Evolutionary conservation across 768 basidiomycete species (phyloP).

Genomic region (Zangia roseola): DNA sequence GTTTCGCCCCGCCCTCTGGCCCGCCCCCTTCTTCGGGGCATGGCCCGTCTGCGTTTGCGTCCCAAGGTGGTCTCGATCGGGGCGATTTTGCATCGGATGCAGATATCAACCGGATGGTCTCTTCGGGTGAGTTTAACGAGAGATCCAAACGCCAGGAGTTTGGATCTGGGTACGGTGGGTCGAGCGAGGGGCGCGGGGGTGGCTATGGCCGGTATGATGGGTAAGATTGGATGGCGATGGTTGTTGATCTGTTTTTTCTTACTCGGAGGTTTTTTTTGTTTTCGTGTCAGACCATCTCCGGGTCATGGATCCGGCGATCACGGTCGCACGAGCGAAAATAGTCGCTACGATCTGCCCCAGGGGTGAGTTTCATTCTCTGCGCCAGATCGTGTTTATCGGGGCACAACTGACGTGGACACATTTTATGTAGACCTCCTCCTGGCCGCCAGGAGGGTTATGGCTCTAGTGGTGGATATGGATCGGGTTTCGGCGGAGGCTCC

Average conservation of each 20-base stretch:
- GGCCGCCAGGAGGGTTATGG: conserved; percentile 5
- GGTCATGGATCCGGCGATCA: background rate
- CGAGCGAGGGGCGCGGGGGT: background rate
- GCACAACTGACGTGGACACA: background rate
- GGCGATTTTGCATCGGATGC: conserved; percentile 31
- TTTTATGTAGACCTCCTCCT: conserved; percentile 6
- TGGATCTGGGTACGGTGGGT: background rate
- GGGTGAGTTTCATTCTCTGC: conserved; percentile 9
- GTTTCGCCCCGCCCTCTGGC: conserved; percentile 4
- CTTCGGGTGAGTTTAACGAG: conserved; percentile 10
- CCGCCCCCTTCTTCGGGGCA: conserved; percentile 2
- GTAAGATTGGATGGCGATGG: conserved; percentile 7
- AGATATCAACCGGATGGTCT: conserved; percentile 23
- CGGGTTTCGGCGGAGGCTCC: background rate
- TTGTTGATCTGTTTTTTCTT: background rate
- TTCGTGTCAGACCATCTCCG: background rate
- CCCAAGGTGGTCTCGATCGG: conserved; percentile 18
- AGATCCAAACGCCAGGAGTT: background rate
- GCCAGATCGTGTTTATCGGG: background rate
- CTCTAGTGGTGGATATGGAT: background rate
- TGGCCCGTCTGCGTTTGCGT: background rate
- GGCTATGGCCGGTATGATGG: conserved; percentile 3
- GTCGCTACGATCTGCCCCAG: conserved; percentile 8
- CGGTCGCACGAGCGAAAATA: background rate
- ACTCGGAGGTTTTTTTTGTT: background rate